Conservation (phyloP, 768 basidiomycete species). For the Tephrocybe sp. region DNA sequence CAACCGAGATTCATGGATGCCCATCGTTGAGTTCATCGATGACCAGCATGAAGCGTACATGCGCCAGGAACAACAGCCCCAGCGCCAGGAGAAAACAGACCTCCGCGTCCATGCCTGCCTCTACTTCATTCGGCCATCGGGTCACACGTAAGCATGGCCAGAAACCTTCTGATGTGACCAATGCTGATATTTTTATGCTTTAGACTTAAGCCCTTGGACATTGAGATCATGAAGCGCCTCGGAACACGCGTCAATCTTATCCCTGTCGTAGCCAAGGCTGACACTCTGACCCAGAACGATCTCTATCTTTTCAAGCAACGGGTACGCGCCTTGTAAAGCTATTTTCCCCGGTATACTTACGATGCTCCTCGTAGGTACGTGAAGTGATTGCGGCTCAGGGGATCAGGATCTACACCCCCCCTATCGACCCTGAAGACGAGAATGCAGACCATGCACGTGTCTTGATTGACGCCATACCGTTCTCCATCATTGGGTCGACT, state of each 20-base stretch:
- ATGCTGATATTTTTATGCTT: neutral
- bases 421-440: conserved; percentile 85
- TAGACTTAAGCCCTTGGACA: conserved; percentile 95
- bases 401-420: conserved; percentile 94
- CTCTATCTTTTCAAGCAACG: conserved; percentile 90
- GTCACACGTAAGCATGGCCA: conserved; percentile 77
- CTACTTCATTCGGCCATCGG: conserved; percentile 95
- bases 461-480: conserved; percentile 91
- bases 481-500: conserved; percentile 97
- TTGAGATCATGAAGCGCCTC: conserved; percentile 99
- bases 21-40: conserved; percentile 98
- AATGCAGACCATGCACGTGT: conserved; percentile 86
- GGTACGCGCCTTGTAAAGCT: conserved; percentile 45
- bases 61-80: conserved; percentile 99
- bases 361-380: conserved; percentile 57
- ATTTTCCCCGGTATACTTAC: conserved; percentile 5
- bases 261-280: conserved; percentile 96
- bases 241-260: conserved; percentile 98
- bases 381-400: conserved; percentile 89
- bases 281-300: conserved; percentile 95
- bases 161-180: conserved; percentile 2
- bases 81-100: conserved; percentile 91
- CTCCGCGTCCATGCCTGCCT: conserved; percentile 94
- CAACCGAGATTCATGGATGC: conserved; percentile 98
- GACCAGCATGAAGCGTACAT: conserved; percentile 95